Evolutionary conservation across 2,329 filamentous ascomycete species (phyloP), one percentile per base, ranked within the genome.

Genomic region (Diaporthe velutina): DNA sequence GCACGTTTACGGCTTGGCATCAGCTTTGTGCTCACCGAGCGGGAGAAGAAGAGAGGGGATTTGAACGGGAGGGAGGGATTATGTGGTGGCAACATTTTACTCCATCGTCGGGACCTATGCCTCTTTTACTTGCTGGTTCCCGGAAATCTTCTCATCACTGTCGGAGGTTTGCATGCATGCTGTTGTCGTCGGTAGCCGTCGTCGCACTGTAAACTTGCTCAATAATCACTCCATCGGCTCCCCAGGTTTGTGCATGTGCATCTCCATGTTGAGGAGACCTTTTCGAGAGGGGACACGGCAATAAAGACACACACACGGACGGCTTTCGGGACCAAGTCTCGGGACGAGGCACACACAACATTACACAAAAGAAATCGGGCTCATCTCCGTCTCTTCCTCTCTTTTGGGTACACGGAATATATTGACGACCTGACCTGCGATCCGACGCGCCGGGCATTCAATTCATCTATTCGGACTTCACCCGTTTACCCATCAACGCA

Each of bases 1-100:
- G 73, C 73, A 74, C 66, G 30, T 74, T 73, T 60, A 38, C 45
- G 28, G 30, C 66, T 75, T 71, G 74, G 71, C 71, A 52, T 40
- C 33, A 42, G 42, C 64, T 50, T 40, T 52, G 35, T 25, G 55
- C 42, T 60, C 50, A 57, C 40, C 55, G 42, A 19, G 57, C 45
- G 48, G 45, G 33, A 40, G 42, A 28, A 33, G 45, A n/a, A 40
- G 42, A 28, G 30, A 19, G 28, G 42, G 28, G 40, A 17, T 17
- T 38, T 38, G 60, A 19, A 58, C n/a, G n/a, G 15, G n/a, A 35
- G 40, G 38, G 25, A 15, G 3, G 58, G 55, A 25, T 48, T 25
- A 33, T 67, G 22, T 50, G 42, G 61, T 67, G 61, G 61, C 42
- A 15, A 67, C 19, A 30, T 30, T 30, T 33, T 12, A 35, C 33